Conservation (phyloP, 768 basidiomycete species). For the Mycena vitilis region DNA sequence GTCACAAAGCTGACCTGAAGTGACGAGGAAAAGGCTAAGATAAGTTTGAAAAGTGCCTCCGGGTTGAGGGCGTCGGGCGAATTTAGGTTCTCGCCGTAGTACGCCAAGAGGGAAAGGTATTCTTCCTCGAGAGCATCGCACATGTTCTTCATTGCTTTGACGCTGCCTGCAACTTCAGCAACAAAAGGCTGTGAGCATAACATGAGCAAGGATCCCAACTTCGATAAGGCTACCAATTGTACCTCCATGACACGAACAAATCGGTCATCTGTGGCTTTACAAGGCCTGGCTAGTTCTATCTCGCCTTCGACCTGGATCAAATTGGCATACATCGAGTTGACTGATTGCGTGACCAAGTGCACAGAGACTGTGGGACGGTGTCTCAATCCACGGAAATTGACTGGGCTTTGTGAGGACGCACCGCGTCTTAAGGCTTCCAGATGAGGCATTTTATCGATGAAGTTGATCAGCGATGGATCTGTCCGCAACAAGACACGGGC, state of each 20-base stretch:
- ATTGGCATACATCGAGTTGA: constrained; percentile 67
- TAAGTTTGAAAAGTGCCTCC: constrained; percentile 84
- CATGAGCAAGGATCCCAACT: neutral
- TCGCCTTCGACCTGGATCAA: constrained; percentile 69
- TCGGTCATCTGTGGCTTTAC: constrained; percentile 59
- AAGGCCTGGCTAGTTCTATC: constrained; percentile 55
- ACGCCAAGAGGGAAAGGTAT: constrained; percentile 67
- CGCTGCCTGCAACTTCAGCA: constrained; percentile 56
- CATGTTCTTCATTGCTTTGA: constrained; percentile 77
- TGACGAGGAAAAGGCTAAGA: constrained; percentile 77
- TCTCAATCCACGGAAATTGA: no score
- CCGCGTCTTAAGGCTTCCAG: constrained; percentile 87
- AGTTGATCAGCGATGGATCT: constrained; percentile 73
- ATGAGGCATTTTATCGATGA: constrained; percentile 84
- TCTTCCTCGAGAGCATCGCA: constrained; percentile 68
- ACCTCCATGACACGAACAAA: constrained; percentile 82
- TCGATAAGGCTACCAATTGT: neutral
- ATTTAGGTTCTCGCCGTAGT: constrained; percentile 83
- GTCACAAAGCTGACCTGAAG: constrained; percentile 63
- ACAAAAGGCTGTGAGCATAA: constrained; percentile 59
- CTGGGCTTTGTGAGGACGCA: constrained; percentile 48
- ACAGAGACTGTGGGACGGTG: constrained; percentile 68
- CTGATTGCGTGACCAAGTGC: constrained; percentile 68
- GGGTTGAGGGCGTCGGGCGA: constrained; percentile 66
- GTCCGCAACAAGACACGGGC: constrained; percentile 76